These are phyloP conservation scores for Rhynchospora breviuscula DNA, from an alignment of 176 grass and related monocot genomes.

Conservation along the genomic window DNA sequence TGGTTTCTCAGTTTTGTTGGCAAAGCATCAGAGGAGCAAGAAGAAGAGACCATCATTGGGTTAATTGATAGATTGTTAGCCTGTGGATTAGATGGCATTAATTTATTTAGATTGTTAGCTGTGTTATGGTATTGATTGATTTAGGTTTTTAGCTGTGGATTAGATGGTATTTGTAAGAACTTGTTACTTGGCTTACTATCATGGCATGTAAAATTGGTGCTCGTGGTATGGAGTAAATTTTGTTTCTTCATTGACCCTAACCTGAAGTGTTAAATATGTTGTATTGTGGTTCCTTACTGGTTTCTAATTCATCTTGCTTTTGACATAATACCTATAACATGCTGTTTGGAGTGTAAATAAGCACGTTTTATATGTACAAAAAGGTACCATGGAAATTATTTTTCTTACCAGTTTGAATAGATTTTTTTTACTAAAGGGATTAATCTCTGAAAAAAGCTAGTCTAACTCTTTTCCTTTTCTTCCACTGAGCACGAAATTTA, in stretches of 20 bases:
- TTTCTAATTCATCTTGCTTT: too few species aligned
- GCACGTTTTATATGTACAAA: neutral
- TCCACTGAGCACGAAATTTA: too few species aligned
- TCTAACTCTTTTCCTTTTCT: too few species aligned
- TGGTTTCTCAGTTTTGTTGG: constrained; percentile 54
- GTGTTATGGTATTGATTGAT: neutral
- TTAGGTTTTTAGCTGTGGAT: neutral
- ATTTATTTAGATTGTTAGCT: neutral
- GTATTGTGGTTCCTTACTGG: too few species aligned
- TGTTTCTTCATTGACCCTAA: neutral
- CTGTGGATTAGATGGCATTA: neutral
- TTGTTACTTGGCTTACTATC: neutral
- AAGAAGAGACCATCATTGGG: constrained; percentile 64
- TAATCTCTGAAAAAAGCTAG: too few species aligned
- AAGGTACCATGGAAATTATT: neutral
- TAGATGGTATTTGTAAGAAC: neutral
- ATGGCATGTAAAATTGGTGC: constrained; percentile 7
- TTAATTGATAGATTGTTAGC: constrained; percentile 5
- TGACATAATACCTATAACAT: too few species aligned
- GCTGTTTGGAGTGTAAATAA: neutral
- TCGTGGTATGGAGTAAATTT: neutral
- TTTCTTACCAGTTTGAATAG: neutral
- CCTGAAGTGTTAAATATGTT: too few species aligned
- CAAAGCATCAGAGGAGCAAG: constrained; percentile 71
- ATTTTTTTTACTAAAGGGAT: too few species aligned